These are phyloP conservation scores for Monosporascus ibericus DNA, from an alignment of 2,329 filamentous ascomycete genomes.

Conservation along the genomic window DNA sequence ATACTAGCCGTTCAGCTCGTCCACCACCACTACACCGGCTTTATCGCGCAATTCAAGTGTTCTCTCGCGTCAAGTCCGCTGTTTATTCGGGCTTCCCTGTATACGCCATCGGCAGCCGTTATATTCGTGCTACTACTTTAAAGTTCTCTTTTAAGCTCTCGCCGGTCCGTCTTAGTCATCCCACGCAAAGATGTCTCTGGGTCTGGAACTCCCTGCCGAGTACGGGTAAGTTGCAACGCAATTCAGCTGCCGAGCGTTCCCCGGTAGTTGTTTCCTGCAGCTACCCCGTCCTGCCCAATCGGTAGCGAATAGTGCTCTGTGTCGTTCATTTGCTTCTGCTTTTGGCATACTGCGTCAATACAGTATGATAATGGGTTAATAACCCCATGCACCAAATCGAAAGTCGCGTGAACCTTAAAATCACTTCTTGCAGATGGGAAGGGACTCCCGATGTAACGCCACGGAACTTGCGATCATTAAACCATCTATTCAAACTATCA, in stretches of 20 bases:
- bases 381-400: not conserved
- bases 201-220: conserved; percentile 39
- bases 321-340: not conserved
- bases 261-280: not conserved
- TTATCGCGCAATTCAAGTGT: too few species aligned
- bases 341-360: too few species aligned
- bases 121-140: not conserved
- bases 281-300: not conserved
- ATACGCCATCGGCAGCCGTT: too few species aligned
- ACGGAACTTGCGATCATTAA: not conserved
- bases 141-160: not conserved
- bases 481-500: not conserved
- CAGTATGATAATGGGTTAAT: not conserved
- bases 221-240: conserved; percentile 38
- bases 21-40: too few species aligned
- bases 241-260: not conserved
- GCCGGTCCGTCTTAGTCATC: not conserved
- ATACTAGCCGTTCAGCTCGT: too few species aligned
- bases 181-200: conserved; percentile 33
- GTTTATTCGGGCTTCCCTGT: too few species aligned
- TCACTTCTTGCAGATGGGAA: not conserved
- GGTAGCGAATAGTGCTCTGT: not conserved
- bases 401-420: not conserved
- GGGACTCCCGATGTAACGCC: too few species aligned
- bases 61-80: too few species aligned